Percentiles rank a stretch among this genome's conserved stretches.
phyloP scores from a whole-genome alignment of 2,329 filamentous ascomycete genomes.

The Sarocladium strictum region DNA sequence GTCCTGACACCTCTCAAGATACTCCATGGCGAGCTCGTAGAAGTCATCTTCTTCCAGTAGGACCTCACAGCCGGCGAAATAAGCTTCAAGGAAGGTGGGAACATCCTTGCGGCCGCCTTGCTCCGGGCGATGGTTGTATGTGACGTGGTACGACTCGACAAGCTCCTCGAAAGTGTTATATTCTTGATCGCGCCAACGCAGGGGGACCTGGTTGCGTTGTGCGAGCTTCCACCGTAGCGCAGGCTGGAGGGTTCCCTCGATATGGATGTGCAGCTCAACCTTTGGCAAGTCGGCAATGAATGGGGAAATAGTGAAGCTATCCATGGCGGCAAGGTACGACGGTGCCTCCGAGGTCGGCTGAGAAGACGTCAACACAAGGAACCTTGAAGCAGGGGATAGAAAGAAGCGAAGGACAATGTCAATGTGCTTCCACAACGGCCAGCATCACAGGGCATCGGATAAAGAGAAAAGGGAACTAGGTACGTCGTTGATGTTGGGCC shows the following conservation, averaged over 20 bases:
- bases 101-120: constrained; percentile 26
- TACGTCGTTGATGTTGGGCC: background rate
- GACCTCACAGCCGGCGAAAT: constrained; percentile 70
- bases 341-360: background rate
- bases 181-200: constrained; percentile 41
- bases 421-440: background rate
- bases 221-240: constrained; percentile 63
- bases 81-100: constrained; percentile 61
- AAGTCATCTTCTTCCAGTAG: constrained; percentile 62
- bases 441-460: background rate
- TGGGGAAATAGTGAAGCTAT: constrained; percentile 17
- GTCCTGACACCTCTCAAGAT: constrained; percentile 56
- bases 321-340: background rate
- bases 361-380: background rate
- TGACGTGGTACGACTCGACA: constrained; percentile 51
- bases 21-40: constrained; percentile 62
- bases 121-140: constrained; percentile 42
- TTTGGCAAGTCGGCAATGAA: constrained; percentile 64
- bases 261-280: constrained; percentile 74
- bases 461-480: background rate
- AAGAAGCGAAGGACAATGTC: background rate
- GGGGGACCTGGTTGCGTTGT: constrained; percentile 53
- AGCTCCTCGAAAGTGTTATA: constrained; percentile 57
- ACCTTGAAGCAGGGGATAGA: background rate
- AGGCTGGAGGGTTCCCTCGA: constrained; percentile 68